Conservation (phyloP, 257 asterid genomes). For the Galeopsis tetrahit region DNA sequence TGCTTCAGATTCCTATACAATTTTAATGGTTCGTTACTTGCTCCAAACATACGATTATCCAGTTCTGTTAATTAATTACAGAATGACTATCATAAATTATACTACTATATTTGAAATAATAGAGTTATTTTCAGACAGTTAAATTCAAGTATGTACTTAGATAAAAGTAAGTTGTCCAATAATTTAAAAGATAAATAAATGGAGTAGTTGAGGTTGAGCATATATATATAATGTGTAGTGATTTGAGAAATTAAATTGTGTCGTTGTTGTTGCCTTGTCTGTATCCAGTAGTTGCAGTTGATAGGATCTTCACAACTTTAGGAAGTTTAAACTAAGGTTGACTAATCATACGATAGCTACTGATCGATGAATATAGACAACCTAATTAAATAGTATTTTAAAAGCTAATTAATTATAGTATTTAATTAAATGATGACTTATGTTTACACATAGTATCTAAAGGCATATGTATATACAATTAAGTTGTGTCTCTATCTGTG, state of each 20-base stretch:
- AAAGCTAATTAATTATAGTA: not conserved
- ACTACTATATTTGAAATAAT: slow-evolving; percentile 14
- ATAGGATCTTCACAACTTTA: slow-evolving; percentile 33
- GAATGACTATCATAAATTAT: slow-evolving; percentile 42
- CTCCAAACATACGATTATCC: no score
- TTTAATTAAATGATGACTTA: slow-evolving; percentile 23
- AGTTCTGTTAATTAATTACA: not conserved
- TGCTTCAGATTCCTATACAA: no score
- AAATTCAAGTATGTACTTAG: not conserved
- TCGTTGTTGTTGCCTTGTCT: slow-evolving; percentile 42
- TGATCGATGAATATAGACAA: not conserved
- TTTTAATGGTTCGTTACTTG: no score
- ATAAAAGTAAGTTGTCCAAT: not conserved
- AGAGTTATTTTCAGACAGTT: slow-evolving; percentile 24
- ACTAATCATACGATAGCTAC: slow-evolving; percentile 16
- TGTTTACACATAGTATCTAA: not conserved
- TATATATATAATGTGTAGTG: not conserved
- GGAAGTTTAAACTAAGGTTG: slow-evolving; percentile 29
- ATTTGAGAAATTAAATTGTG: slow-evolving; percentile 17
- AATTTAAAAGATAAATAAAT: not conserved
- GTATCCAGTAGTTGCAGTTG: slow-evolving; percentile 44
- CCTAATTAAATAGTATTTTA: not conserved
- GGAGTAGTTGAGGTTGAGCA: not conserved
- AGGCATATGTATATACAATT: no score
- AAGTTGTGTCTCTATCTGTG: no score